Conservation (phyloP, 108 stramenopile species). For the Nannochloropsis oceanica region DNA sequence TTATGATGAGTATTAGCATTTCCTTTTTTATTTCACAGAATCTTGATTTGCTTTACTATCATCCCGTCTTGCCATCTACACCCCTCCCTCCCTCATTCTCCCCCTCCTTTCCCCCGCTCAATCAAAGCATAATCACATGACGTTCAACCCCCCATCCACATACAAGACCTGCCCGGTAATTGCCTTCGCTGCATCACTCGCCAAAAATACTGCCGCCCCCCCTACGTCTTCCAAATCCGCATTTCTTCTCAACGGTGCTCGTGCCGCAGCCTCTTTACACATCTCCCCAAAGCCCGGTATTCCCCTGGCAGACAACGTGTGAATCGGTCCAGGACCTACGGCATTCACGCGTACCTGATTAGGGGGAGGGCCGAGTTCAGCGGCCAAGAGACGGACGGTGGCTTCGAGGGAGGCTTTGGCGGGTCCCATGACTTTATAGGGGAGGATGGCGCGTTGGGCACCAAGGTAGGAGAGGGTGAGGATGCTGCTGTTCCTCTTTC, state of each 20-base stretch:
- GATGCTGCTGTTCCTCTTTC: background rate
- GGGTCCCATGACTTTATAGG: conserved; percentile 28
- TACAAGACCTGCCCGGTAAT: conserved; percentile 22
- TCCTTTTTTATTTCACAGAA: no score
- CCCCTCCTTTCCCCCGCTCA: no score
- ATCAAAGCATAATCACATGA: background rate
- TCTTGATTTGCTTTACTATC: no score
- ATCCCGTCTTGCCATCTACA: no score
- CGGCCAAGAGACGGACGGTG: conserved; percentile 15
- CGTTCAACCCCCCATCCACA: conserved; percentile 18
- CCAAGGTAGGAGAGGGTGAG: background rate
- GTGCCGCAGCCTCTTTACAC: background rate
- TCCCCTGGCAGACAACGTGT: conserved; percentile 15
- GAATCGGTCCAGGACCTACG: conserved; percentile 15
- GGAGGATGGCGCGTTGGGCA: background rate
- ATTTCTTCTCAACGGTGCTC: conserved; percentile 11
- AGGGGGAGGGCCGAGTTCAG: conserved; percentile 3
- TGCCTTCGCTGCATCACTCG: conserved; percentile 1
- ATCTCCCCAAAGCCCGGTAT: conserved; percentile 19
- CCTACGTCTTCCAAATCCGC: conserved; percentile 9
- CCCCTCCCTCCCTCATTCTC: no score
- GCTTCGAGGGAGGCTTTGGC: conserved; percentile 26
- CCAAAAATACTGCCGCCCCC: conserved; percentile 15
- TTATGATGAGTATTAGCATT: no score
- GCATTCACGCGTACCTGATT: conserved; percentile 8